Percentiles rank a stretch among this genome's conserved stretches.
phyloP scores from a whole-genome alignment of 2,329 filamentous ascomycete species.

The Fusarium lyarnte region DNA sequence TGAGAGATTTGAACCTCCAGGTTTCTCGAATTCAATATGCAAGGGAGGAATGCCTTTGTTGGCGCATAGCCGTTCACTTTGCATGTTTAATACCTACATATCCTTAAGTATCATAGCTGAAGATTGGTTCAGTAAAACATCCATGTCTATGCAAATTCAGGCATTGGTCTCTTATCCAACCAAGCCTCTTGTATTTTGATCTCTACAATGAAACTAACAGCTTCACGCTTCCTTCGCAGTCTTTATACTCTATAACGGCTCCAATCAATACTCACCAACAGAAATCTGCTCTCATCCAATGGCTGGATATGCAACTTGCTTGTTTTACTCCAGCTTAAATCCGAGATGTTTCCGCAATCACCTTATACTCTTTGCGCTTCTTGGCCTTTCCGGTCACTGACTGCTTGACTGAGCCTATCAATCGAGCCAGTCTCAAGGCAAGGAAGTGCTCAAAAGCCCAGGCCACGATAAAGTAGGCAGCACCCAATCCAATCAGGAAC shows the following conservation, averaged over 20 bases:
- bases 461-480: slow-evolving; percentile 73
- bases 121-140: not conserved
- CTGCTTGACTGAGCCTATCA: slow-evolving; percentile 70
- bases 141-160: not conserved
- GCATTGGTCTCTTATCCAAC: not conserved
- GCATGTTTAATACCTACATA: too few species aligned
- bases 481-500: slow-evolving; percentile 76
- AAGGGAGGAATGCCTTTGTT: too few species aligned
- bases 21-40: too few species aligned
- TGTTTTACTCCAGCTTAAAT: slow-evolving; percentile 1
- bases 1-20: too few species aligned
- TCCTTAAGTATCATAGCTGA: not conserved
- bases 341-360: slow-evolving; percentile 70
- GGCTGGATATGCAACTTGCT: not conserved
- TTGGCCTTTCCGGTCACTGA: slow-evolving; percentile 71
- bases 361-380: slow-evolving; percentile 87
- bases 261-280: not conserved
- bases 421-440: slow-evolving; percentile 74
- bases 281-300: not conserved
- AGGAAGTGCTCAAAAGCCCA: slow-evolving; percentile 78
- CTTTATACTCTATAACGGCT: not conserved
- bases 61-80: too few species aligned
- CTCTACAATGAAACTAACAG: not conserved
- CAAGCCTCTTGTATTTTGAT: not conserved
- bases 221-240: not conserved